Percentiles rank a stretch among this genome's conserved stretches.
phyloP scores from a whole-genome alignment of 257 asterid genomes.

The Fraxinus pennsylvanica region DNA sequence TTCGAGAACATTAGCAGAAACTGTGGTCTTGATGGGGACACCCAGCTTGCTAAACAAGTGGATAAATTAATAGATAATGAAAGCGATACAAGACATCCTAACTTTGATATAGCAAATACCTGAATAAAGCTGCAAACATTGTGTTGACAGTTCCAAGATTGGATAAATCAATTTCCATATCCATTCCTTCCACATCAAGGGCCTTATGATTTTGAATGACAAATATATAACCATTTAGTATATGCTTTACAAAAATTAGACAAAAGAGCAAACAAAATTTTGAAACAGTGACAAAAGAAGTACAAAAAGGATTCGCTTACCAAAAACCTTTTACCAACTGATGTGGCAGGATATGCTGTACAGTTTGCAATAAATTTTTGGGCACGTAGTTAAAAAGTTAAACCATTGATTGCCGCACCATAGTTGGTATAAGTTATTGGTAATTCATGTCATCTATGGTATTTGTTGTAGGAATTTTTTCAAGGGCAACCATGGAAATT shows the following conservation, averaged over 20 bases:
- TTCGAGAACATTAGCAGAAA: conserved; percentile 96
- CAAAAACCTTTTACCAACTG: neutral
- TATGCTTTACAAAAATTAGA: neutral
- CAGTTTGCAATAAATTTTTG: neutral
- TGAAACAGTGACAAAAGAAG: conserved; percentile 12
- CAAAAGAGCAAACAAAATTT: neutral
- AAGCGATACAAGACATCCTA: conserved; percentile 8
- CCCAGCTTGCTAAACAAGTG: conserved; percentile 77
- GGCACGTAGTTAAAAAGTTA: neutral
- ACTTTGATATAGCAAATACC: conserved; percentile 41
- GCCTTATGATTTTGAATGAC: conserved; percentile 52
- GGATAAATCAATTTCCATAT: conserved; percentile 97
- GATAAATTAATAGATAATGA: conserved; percentile 19
- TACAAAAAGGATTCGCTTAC: neutral
- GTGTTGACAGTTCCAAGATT: conserved; percentile 99
- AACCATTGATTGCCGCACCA: neutral
- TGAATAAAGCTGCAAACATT: conserved; percentile 96
- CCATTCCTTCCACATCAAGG: conserved; percentile 93
- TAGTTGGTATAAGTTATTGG: neutral
- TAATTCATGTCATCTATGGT: neutral
- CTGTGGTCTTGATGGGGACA: conserved; percentile 96
- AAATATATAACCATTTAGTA: conserved; percentile 29
- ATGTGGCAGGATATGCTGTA: neutral
- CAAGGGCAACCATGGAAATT: neutral
- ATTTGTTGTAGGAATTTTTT: neutral